Conservation (phyloP, 179 eudicot species). For the Silene coronaria region DNA sequence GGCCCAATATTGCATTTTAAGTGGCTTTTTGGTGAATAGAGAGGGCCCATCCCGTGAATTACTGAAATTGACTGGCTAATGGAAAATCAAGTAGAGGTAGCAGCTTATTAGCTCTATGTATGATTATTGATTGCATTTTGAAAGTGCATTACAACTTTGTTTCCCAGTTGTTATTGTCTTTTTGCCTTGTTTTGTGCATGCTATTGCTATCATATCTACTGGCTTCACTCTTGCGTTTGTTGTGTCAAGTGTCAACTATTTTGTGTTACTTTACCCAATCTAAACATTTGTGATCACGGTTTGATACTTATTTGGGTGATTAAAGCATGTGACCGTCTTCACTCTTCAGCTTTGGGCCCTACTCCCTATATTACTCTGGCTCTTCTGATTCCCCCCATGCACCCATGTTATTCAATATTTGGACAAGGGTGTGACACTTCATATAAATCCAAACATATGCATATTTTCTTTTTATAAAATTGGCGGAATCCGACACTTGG, state of each 20-base stretch:
- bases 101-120: slow-evolving; percentile 7
- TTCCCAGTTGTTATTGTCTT: background rate
- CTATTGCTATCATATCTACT: background rate
- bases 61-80: slow-evolving; percentile 21
- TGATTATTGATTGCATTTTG: too few species aligned
- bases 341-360: background rate
- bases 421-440: too few species aligned
- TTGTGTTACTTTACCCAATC: background rate
- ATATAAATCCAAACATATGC: too few species aligned
- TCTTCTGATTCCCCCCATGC: too few species aligned
- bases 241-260: too few species aligned
- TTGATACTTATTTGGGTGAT: background rate
- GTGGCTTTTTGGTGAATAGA: background rate
- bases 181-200: background rate
- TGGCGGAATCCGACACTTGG: too few species aligned
- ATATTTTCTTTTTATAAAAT: too few species aligned
- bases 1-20: slow-evolving; percentile 16
- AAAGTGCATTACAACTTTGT: background rate
- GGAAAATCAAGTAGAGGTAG: slow-evolving; percentile 1
- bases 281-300: background rate
- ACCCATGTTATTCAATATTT: too few species aligned
- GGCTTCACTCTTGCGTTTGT: too few species aligned
- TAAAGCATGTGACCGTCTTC: background rate
- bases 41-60: slow-evolving; percentile 13
- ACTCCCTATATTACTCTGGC: too few species aligned